These are phyloP conservation scores for Trametes cingulata DNA, from an alignment of 768 basidiomycete species.

Conservation along the genomic window DNA sequence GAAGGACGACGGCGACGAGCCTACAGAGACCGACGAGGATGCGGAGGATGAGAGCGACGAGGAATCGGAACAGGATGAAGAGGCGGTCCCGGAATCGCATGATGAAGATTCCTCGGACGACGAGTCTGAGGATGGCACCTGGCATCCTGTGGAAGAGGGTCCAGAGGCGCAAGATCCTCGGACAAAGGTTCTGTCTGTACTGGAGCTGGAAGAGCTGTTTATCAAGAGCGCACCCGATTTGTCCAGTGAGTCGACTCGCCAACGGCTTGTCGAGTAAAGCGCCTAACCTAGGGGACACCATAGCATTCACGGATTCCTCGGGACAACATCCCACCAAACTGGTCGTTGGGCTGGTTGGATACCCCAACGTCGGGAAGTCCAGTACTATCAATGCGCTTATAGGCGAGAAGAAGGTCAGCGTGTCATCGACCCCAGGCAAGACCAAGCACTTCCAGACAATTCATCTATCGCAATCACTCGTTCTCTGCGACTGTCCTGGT, in stretches of 20 bases:
- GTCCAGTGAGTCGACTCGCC: slow-evolving; percentile 45
- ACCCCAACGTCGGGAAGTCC: slow-evolving; percentile 98
- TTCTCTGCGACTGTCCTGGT: slow-evolving; percentile 96
- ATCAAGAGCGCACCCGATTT: slow-evolving; percentile 68
- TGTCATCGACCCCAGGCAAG: slow-evolving; percentile 96
- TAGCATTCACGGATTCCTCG: slow-evolving; percentile 61
- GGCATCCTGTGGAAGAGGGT: slow-evolving; percentile 54
- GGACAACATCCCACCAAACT: slow-evolving; percentile 65
- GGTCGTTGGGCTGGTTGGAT: slow-evolving; percentile 90
- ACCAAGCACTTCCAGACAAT: slow-evolving; percentile 99
- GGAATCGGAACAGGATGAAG: slow-evolving; percentile 26
- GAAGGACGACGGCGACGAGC: slow-evolving; percentile 25
- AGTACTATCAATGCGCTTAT: slow-evolving; percentile 96
- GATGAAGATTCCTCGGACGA: slow-evolving; percentile 34
- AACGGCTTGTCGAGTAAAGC: background rate
- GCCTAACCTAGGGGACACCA: slow-evolving; percentile 6
- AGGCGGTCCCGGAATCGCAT: slow-evolving; percentile 21
- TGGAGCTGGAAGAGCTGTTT: slow-evolving; percentile 88
- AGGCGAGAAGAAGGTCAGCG: slow-evolving; percentile 96
- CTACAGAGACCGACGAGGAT: slow-evolving; percentile 26
- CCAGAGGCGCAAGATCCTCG: slow-evolving; percentile 59
- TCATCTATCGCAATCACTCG: slow-evolving; percentile 81
- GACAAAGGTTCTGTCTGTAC: slow-evolving; percentile 77
- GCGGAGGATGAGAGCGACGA: slow-evolving; percentile 32
- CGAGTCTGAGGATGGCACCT: slow-evolving; percentile 39